Base-by-base conservation (phyloP, 192 early-diverging fungal genomes). In the Coemansia sp. region DNA sequence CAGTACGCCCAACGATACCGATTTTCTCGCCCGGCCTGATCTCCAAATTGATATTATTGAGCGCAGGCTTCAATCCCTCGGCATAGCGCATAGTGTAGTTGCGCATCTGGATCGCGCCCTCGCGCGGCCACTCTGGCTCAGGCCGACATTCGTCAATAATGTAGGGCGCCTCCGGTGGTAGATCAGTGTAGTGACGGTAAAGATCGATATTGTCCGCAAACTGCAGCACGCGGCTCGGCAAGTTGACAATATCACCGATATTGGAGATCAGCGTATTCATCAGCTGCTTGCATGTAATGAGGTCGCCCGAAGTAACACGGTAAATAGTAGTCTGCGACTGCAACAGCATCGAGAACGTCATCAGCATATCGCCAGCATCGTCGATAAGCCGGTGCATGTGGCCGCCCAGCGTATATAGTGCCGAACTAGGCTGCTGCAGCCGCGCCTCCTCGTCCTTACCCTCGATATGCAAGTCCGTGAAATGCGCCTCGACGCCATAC, bases 1-100 rank as follows among this genome's bases (percentile, higher is more conserved):
- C 96, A 0, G 87, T 88, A 5, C 87, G 81, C 3, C 89, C 89
- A 8, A 90, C 89, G 22, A 90, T 82, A 29, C 89, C 89, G 62
- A 90, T 77, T 59, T 88, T 88, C 66, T 88, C 86, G 22, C 80
- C 75, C 10, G 78, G 69, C 5, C 56, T 31, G 20, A 75, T 77
- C 4, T 58, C 59, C 51, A 86, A 34, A 27, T 51, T 74, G 1
- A 84, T 40, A 15, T 64, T 62, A 0, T 72, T 67, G 2, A 91
- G 68, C 20, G 81, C 83, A 1, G 67, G 53, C 41, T 66, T 67
- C 40, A 84, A 34, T 1, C 80, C 84, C 36, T 69, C 71, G 19
- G 86, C 89, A 64, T 91, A 92, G 8, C 65, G 75, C 70, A 91
- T 68, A 0, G 73, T 86, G 66, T 89, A 77, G 62, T 87, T 74